Evolutionary conservation across 352 stramenopile species (phyloP), one percentile per base, ranked within the genome.

Genomic region (Phytophthora tubulina): DNA sequence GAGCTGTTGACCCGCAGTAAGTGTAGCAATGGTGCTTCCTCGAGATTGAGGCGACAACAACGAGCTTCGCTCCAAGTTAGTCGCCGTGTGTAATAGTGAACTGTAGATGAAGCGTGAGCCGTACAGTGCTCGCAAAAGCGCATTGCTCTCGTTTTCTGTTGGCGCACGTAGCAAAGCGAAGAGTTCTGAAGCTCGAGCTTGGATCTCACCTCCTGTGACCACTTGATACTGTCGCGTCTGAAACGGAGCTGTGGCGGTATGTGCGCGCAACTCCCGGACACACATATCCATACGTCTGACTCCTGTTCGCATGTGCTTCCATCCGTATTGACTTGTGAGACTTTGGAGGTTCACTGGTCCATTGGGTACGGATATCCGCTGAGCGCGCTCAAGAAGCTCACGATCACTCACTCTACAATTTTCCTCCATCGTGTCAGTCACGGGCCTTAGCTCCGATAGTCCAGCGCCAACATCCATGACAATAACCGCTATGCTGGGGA

Each of bases 51-150:
- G 21, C 21, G 21, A 27, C 21, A 52, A 6, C 41, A 76, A 13
- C 10, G 51, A 62, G 6, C 63, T 52, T 30, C 45, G 35, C 15
- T 67, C 63, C 15, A 52, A 57, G 30, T 17, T 48, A 4, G 49
- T 15, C 17, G 70, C 48, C 14, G 63, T 31, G 46, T 78, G 74
- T 27, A 78, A 31, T 4, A 81, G 50, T 15, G 74, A 81, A 32
- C 74, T 76, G 62, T 81, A 81, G 54, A 81, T 81, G 27, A 71
- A 72, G 2, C 50, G 56, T 33, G 66, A 64, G 10, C 62, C 53
- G 30, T 61, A 76, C 1, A 70, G 14, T 4, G 61, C 67, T 17
- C 39, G 57, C 17, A 75, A 41, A 3, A 78, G 46, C 11, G 65
- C 51, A 17, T 81, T 81, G 39, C 69, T 73, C 36, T 81, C 65